Base-by-base conservation (phyloP, 352 stramenopile species). In the Pythium biforme region DNA sequence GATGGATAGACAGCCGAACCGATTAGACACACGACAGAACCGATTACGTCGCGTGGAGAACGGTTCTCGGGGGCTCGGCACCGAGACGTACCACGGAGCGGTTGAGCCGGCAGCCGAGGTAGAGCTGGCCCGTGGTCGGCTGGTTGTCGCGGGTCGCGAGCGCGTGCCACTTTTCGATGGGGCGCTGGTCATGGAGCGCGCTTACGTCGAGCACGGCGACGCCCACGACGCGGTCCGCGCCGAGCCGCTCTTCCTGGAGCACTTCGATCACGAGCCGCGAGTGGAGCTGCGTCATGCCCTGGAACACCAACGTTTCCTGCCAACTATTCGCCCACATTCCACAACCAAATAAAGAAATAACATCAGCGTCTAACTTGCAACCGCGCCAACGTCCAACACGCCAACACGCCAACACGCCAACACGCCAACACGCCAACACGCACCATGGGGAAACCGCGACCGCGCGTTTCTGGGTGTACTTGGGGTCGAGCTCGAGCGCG, bases 191-290 rank as follows among this genome's bases (percentile, higher is more conserved):
- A 31, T 89, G 78, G 20, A 89, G 54, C 31, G 59, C 49, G 9
- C 69, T 56, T 19, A 89, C 62, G 49, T 80, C 76, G 7, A 89
- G 43, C 15, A 75, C 57, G 1, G 78, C 45, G 0, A 53, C 72
- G 1, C 80, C 77, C 23, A 87, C 61, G 0, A 80, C 23, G 9
- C 76, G 59, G 49, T 89, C 77, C 0, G 69, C 62, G 4, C 77
- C 77, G 43, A 89, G 72, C 3, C 47, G 46, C 45, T 89, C 80
- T 47, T 87, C 77, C 58, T 89, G 80, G 74, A 89, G 76, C 8
- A 89, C 63, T 19, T 89, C 80, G 10, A 86, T 33, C 26, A 68
- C 55, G 2, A 89, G 15, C 17, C 66, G 66, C 22, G 75, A 77
- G 22, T 79, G 66, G 6, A 82, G 70, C 19, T 75, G 72, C 19